Conservation (phyloP, 345 rosid genomes). For the Citrus maxima region DNA sequence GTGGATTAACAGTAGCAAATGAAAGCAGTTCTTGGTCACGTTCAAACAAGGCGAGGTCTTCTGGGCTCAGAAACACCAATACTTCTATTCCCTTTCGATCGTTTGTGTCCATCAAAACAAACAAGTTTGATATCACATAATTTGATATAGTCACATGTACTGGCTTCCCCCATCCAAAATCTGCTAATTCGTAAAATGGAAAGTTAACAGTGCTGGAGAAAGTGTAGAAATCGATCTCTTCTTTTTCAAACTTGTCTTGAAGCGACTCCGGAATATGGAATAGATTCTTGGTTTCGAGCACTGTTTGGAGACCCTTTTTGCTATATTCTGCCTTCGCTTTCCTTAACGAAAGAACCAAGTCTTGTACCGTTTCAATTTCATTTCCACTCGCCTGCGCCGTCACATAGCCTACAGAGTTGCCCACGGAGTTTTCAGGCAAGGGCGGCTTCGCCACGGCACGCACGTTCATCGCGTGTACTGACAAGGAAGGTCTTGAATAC, state of each 20-base stretch:
- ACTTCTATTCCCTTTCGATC: constrained; percentile 20
- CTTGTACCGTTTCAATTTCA: constrained; percentile 21
- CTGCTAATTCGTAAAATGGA: constrained; percentile 19
- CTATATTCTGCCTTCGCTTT: constrained; percentile 23
- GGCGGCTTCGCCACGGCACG: neutral
- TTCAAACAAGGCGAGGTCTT: constrained; percentile 22
- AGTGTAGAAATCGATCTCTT: constrained; percentile 23
- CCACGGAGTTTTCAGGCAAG: neutral
- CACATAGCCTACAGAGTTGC: constrained; percentile 12
- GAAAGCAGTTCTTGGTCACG: constrained; percentile 15
- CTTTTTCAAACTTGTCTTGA: constrained; percentile 5
- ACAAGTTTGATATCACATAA: neutral
- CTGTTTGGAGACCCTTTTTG: neutral
- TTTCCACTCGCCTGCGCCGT: constrained; percentile 21
- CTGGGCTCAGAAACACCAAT: constrained; percentile 11
- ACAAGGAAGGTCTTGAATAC: neutral
- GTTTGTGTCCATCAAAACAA: constrained; percentile 4
- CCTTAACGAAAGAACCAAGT: constrained; percentile 17
- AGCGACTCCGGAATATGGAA: constrained; percentile 9
- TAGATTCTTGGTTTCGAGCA: constrained; percentile 1
- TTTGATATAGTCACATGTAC: constrained; percentile 24
- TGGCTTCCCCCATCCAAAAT: constrained; percentile 43
- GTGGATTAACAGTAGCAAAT: constrained; percentile 16
- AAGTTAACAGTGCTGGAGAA: constrained; percentile 7
- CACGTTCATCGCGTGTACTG: constrained; percentile 3